Conservation (phyloP, 192 early-diverging fungal genomes). For the Gonapodya prolifera region DNA sequence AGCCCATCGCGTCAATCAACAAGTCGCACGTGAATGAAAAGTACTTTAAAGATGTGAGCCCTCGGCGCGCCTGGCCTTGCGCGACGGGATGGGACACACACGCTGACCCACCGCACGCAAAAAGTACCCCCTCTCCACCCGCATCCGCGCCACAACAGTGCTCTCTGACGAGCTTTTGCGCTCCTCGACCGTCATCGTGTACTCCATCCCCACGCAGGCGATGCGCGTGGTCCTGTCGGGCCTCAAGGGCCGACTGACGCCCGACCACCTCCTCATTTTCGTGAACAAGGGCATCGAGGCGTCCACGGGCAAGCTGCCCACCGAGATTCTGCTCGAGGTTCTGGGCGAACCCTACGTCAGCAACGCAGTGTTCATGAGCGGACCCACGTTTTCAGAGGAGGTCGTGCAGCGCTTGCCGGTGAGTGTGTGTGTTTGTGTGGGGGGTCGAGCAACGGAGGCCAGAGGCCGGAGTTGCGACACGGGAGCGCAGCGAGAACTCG, state of each 20-base stretch:
- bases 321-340: conserved; percentile 26
- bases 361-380: conserved; percentile 27
- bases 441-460: too few relatives aligned
- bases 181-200: conserved; percentile 22
- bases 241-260: not conserved
- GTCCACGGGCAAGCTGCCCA: conserved; percentile 19
- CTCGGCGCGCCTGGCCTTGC: too few relatives aligned
- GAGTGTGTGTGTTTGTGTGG: conserved; percentile 10
- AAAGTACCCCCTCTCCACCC: conserved; percentile 11
- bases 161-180: conserved; percentile 15
- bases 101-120: not conserved
- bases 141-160: conserved; percentile 20
- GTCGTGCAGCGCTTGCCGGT: conserved; percentile 26
- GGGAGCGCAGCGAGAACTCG: too few relatives aligned
- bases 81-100: not conserved
- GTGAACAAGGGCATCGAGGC: conserved; percentile 43
- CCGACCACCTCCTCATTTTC: conserved; percentile 31
- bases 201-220: conserved; percentile 37
- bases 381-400: conserved; percentile 35
- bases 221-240: conserved; percentile 18
- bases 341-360: conserved; percentile 21
- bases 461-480: too few relatives aligned
- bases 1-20: conserved; percentile 28
- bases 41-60: conserved; percentile 25
- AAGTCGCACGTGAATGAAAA: conserved; percentile 20